Evolutionary conservation across 2,329 filamentous ascomycete genomes (phyloP), one percentile per base, ranked within the genome.

Genomic region (Blumeriella jaapii): DNA sequence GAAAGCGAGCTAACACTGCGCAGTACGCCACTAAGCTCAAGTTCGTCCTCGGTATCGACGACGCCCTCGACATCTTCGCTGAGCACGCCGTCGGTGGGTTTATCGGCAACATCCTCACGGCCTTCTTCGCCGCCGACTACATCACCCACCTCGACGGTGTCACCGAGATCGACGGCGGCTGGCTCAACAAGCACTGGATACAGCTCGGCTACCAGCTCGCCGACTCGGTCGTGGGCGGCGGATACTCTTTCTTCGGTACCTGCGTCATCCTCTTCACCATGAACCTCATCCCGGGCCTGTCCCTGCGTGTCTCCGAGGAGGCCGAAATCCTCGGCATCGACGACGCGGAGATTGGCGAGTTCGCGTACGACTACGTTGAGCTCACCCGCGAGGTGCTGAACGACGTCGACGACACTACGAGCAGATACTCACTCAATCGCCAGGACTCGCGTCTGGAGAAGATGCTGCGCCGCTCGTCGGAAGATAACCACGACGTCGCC

Each of bases 331-430:
- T 85, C 26, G 85, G 85, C 47, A 86, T 93, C 41, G 85, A 93
- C 52, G 86, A 93, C 51, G 78, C 82, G 15, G 85, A 94, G 60
- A 83, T 93, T 53, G 86, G 86, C 56, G 86, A 93, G 63, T 93
- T 91, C 56, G 86, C 84, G n/a, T 93, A 93, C 58, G 86, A 93
- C 59, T 93, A 93, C 24, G 53, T 93, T 46, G 85, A 93, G 65
- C 66, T 91, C 46, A 79, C 73, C 13, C 68, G 82, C 43, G 78
- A 82, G 46, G 68, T 81, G 13, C 38, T 60, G 13, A 63, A 56
- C 32, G 52, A 53, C 18, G 40, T 34, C 2, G 25, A 29, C 24
- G 45, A 45, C 20, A 28, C 16, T 5, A 44, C 34, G 11, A 38
- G 37, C 31, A 40, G 39, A 22, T 40, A 38, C 31, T 38, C 35